Conservation (phyloP, 1,284 basidiomycete species). For the Veloboletus limbatus region DNA sequence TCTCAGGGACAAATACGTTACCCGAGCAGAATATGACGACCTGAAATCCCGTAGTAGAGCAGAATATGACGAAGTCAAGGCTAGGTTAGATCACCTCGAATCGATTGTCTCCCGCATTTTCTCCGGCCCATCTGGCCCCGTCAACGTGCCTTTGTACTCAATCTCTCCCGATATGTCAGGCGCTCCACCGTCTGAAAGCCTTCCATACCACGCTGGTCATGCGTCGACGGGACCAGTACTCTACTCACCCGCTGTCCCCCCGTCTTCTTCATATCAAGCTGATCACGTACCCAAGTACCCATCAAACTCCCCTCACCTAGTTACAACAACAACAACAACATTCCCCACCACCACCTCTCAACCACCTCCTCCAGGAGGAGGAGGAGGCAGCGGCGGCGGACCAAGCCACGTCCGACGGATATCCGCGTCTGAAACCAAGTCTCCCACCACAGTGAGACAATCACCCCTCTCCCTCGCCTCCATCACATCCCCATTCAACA, state of each 20-base stretch:
- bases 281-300: conserved; percentile 30
- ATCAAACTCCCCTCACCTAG: conserved; percentile 28
- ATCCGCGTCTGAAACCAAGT: conserved; percentile 30
- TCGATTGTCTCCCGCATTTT: conserved; percentile 29
- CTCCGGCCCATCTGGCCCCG: conserved; percentile 26
- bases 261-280: conserved; percentile 27
- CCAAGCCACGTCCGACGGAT: conserved; percentile 27
- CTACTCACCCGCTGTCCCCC: conserved; percentile 22
- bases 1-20: conserved; percentile 55
- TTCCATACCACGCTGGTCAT: conserved; percentile 32
- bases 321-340: conserved; percentile 20
- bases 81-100: conserved; percentile 41
- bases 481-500: conserved; percentile 34
- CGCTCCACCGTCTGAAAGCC: conserved; percentile 23
- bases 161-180: conserved; percentile 33
- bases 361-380: conserved; percentile 1
- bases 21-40: conserved; percentile 51
- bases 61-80: conserved; percentile 51
- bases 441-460: conserved; percentile 31
- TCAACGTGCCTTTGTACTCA: conserved; percentile 32
- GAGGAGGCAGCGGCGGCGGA: conserved; percentile 10
- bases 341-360: conserved; percentile 20
- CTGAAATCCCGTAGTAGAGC: conserved; percentile 39
- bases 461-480: conserved; percentile 33
- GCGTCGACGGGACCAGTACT: conserved; percentile 25